Base-by-base conservation (phyloP, 108 stramenopile species). In the Nitzschia sp. region DNA sequence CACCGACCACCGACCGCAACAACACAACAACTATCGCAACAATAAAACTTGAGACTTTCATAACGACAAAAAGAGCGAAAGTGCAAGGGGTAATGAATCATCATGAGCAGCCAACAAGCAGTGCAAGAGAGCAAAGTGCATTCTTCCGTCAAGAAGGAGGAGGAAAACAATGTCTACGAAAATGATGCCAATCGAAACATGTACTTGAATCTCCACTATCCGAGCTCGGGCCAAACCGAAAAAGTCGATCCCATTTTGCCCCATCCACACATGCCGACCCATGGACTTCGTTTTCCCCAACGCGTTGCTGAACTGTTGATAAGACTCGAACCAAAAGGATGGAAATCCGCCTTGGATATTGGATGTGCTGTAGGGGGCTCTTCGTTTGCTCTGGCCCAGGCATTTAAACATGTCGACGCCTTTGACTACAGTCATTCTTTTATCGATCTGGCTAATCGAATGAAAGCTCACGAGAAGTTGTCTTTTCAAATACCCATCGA, bases 341-440 rank as follows among this genome's bases (percentile, higher is more conserved):
- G 65, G 45, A 80, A 68, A 55, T 58, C 58, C 23, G 83, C 84
- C 30, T 56, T 97, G 31, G 94, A 96, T 69, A 69, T 97, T 31
- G 94, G 94, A 35, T 96, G 96, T 72, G 88, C 94, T 13, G 94
- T 94, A 6, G 96, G 96, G 16, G 96, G 94, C 16, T 62, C 83
- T 17, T 81, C 91, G 2, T 90, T 96, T 46, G 84, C 87, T 52
- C 81, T 95, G 34, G 92, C 94, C 0, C 78, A 73, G 56, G 23
- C 63, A 26, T 95, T 91, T 65, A 83, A 89, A 28, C 77, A 85
- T 46, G 96, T 96, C 0, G 86, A 92, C 53, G 96, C 92, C 5
- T 80, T 95, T 45, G 94, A 96, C 66, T 91, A 82, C 68, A 86
- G 87, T 38, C 50, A 84, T 8, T 76, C 71, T 30, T 93, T 95